Base-by-base conservation (phyloP, 169 alveolate species). In the Haemoproteus tartakovskyi region DNA sequence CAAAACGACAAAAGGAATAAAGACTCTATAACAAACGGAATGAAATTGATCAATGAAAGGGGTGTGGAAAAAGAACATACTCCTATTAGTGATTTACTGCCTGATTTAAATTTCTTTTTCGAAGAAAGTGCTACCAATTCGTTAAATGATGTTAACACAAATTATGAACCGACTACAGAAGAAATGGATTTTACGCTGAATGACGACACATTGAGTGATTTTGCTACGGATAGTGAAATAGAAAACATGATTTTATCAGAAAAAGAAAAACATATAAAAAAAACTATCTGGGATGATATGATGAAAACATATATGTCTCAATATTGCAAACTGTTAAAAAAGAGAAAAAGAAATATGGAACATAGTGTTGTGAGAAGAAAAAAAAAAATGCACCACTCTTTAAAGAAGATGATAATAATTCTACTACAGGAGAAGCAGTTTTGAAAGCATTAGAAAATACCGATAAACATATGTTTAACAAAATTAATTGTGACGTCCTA, bases 271-370 rank as follows among this genome's bases (percentile, higher is more conserved):
- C 85, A 51, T 38, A 83, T 90, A 4, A 91, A 91, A 63, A 85
- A 88, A 62, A 79, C 87, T n/a, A 79, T 91, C 19, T 91, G 95
- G 95, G 95, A 91, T 62, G 95, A 91, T 60, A 85, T 91, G 51
- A 91, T 94, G 63, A 91, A 63, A 81, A 92, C 79, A 38, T 79
- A 85, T 46, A 74, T 91, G 80, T 95, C 94, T 0, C 85, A 86
- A 54, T 87, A 88, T 14, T 90, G 86, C 88, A 62, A 91, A 30
- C 64, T 93, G 24, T 79, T 70, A 38, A 84, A 74, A 57, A 90
- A 79, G 48, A 52, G 87, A 36, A 86, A 86, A 63, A 84, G 84
- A 37, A 60, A 78, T 37, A 79, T 62, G 38, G 43, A 5, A 6
- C 52, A 82, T 61, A 41, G 57, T 33, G 91, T 86, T 21, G 57